Conservation (phyloP, 495 filamentous ascomycete genomes). For the Penicillium turbatum region DNA sequence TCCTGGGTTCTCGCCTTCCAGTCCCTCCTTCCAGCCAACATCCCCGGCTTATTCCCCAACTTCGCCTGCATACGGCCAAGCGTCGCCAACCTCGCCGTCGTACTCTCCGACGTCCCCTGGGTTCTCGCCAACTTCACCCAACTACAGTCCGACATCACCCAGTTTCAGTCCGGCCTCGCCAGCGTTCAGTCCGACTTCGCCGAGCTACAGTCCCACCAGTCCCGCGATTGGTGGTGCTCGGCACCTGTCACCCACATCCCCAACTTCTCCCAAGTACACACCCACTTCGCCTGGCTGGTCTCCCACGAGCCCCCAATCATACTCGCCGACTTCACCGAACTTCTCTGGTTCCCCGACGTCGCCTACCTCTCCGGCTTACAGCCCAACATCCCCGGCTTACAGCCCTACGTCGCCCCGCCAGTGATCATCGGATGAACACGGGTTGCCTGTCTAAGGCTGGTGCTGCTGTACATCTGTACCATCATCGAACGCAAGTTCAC, state of each 20-base stretch:
- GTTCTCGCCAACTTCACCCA: constrained; percentile 71
- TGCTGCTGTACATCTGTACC: constrained; percentile 40
- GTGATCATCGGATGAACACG: constrained; percentile 27
- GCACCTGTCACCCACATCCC: constrained; percentile 61
- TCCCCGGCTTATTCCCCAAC: constrained; percentile 83
- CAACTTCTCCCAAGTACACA: constrained; percentile 69
- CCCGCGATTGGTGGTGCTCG: constrained; percentile 51
- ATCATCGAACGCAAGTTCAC: constrained; percentile 31
- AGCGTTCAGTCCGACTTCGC: constrained; percentile 53
- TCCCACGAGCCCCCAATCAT: constrained; percentile 63
- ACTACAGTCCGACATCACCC: constrained; percentile 61
- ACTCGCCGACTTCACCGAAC: constrained; percentile 72
- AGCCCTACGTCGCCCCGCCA: constrained; percentile 50
- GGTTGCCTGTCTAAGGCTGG: constrained; percentile 20
- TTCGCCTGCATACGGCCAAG: constrained; percentile 63
- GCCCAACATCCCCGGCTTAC: constrained; percentile 50
- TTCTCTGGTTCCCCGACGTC: constrained; percentile 59
- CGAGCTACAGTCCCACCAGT: constrained; percentile 66
- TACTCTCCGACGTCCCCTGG: constrained; percentile 83
- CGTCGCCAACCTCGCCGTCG: constrained; percentile 63
- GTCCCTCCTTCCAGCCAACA: constrained; percentile 66
- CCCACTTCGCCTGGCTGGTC: constrained; percentile 70
- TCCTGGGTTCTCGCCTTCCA: constrained; percentile 59
- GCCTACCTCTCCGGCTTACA: constrained; percentile 53
- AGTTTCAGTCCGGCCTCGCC: constrained; percentile 59